These are phyloP conservation scores for Leonotis leonurus DNA, from an alignment of 257 asterid genomes.

Conservation along the genomic window DNA sequence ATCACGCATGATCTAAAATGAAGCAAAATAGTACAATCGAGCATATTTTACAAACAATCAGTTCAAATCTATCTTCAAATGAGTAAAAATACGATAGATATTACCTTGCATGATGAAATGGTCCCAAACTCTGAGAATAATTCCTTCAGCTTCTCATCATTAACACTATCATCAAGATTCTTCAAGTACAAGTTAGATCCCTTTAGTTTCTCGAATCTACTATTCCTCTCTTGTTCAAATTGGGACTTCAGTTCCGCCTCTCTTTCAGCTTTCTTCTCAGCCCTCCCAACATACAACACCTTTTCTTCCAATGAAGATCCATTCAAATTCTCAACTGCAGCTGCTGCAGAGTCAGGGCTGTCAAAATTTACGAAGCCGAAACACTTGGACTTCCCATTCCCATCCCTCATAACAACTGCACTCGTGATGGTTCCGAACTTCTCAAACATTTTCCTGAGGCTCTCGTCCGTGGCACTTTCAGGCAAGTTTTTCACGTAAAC, in stretches of 20 bases:
- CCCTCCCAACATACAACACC: slow-evolving; percentile 62
- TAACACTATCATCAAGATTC: slow-evolving; percentile 62
- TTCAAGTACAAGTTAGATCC: slow-evolving; percentile 64
- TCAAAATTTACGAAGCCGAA: slow-evolving; percentile 75
- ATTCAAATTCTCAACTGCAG: slow-evolving; percentile 60
- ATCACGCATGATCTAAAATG: slow-evolving; percentile 58
- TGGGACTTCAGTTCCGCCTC: slow-evolving; percentile 54
- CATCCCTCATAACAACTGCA: slow-evolving; percentile 57
- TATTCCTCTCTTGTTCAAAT: slow-evolving; percentile 54
- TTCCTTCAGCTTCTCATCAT: slow-evolving; percentile 66
- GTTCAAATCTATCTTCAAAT: neutral
- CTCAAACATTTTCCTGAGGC: slow-evolving; percentile 38
- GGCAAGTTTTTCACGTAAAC: slow-evolving; percentile 64
- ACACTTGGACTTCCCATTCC: slow-evolving; percentile 53
- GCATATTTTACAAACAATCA: neutral
- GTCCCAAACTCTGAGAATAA: slow-evolving; percentile 59
- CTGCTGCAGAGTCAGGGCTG: slow-evolving; percentile 43
- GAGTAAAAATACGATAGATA: neutral
- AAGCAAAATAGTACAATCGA: neutral
- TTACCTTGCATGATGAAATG: slow-evolving; percentile 83
- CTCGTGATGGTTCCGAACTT: slow-evolving; percentile 64
- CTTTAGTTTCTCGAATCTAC: slow-evolving; percentile 50
- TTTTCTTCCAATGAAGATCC: slow-evolving; percentile 45
- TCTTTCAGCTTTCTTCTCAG: slow-evolving; percentile 75
- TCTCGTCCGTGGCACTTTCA: slow-evolving; percentile 37